Conservation (phyloP, 2,329 filamentous ascomycete species). For the Penicillium sp. region DNA sequence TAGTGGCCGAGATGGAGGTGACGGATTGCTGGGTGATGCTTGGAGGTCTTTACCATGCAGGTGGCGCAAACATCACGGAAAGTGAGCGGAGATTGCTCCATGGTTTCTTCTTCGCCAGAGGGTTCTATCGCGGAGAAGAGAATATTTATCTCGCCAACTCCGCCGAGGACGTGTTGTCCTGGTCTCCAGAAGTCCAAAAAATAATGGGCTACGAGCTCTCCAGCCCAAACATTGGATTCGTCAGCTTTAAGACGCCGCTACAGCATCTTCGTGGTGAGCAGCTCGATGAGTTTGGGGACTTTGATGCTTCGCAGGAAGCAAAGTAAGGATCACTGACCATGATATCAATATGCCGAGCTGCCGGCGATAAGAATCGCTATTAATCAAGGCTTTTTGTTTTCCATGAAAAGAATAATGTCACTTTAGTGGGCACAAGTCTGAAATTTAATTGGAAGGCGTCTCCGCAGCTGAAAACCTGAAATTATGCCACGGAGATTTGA, state of each 20-base stretch:
- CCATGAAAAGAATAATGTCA: background rate
- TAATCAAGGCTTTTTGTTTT: background rate
- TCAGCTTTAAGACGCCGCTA: constrained; percentile 13
- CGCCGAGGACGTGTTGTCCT: constrained; percentile 14
- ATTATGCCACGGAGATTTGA: background rate
- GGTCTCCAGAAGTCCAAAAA: constrained; percentile 18
- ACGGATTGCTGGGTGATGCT: constrained; percentile 21
- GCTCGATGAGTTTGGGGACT: constrained; percentile 10
- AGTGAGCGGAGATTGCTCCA: constrained; percentile 15
- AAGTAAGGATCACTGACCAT: background rate
- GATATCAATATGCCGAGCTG: background rate
- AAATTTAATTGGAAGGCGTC: constrained; percentile 2
- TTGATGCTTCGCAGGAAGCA: constrained; percentile 14
- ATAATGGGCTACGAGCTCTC: constrained; percentile 21
- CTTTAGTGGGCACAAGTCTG: background rate
- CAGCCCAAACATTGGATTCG: constrained; percentile 17
- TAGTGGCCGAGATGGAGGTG: constrained; percentile 16
- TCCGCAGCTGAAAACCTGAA: background rate
- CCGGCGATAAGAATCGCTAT: background rate
- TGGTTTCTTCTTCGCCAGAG: constrained; percentile 21
- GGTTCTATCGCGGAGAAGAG: constrained; percentile 20
- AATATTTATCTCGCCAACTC: constrained; percentile 19
- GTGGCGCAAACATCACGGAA: constrained; percentile 14
- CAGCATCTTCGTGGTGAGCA: constrained; percentile 14
- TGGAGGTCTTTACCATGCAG: constrained; percentile 20